Evolutionary conservation across 352 stramenopile genomes (phyloP).

Genomic region (Phytopythium helicoides): DNA sequence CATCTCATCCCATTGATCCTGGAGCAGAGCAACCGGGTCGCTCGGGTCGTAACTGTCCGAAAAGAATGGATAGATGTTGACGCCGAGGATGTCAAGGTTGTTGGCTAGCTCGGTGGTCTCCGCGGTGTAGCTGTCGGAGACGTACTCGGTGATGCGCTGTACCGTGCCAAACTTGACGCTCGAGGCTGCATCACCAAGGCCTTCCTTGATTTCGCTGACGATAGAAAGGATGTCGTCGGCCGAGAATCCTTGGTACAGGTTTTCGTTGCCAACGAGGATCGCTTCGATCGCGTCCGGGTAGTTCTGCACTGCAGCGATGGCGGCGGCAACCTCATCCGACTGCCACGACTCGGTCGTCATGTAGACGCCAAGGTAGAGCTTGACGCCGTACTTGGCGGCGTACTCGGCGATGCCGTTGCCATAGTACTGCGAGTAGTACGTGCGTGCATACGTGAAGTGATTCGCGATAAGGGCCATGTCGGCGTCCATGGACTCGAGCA

Average conservation of each 20-base stretch:
- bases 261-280: conserved; percentile 57
- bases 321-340: conserved; percentile 33
- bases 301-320: conserved; percentile 35
- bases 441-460: conserved; percentile 52
- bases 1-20: conserved; percentile 44
- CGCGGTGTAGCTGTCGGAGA: conserved; percentile 28
- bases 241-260: conserved; percentile 24
- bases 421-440: conserved; percentile 58
- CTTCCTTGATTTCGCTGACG: conserved; percentile 22
- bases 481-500: conserved; percentile 28
- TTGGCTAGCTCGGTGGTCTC: conserved; percentile 24
- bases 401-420: conserved; percentile 43
- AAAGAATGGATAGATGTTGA: conserved; percentile 69
- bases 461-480: conserved; percentile 44
- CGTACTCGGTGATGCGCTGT: conserved; percentile 53
- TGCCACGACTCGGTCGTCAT: conserved; percentile 47
- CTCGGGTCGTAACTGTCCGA: conserved; percentile 45
- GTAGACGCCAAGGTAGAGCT: conserved; percentile 56
- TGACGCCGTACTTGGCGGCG: conserved; percentile 43
- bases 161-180: conserved; percentile 51
- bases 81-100: conserved; percentile 46
- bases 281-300: conserved; percentile 41
- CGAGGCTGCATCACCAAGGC: conserved; percentile 20
- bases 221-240: conserved; percentile 25
- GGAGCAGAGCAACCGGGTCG: conserved; percentile 35